Conservation (phyloP, 1,284 basidiomycete genomes). For the Moniliophthora roreri region DNA sequence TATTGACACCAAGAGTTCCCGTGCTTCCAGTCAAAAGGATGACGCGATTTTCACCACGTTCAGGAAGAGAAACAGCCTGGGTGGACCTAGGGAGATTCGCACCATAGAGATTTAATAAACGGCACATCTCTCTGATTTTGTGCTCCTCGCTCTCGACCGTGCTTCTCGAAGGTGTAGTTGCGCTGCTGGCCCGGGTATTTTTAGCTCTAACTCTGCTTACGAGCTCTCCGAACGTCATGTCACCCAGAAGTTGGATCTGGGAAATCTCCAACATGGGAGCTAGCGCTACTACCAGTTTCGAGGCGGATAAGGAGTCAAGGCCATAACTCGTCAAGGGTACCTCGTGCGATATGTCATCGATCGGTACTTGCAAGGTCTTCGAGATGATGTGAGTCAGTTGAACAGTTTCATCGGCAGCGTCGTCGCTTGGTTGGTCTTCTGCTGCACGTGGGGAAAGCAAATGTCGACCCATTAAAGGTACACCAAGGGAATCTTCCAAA, state of each 20-base stretch:
- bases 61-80: too few relatives aligned
- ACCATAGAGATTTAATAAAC: too few relatives aligned
- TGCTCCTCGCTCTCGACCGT: neutral
- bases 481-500: neutral
- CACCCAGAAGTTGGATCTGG: conserved; percentile 12
- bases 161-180: neutral
- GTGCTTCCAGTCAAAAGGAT: neutral
- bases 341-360: conserved; percentile 1
- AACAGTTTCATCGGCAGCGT: neutral
- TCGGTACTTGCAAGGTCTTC: conserved; percentile 1
- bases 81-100: too few relatives aligned
- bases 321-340: conserved; percentile 13
- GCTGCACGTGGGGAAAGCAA: neutral
- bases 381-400: neutral
- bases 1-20: neutral
- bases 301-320: conserved; percentile 10
- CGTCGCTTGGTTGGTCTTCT: neutral
- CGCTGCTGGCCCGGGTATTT: too few relatives aligned
- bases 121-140: neutral
- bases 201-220: too few relatives aligned
- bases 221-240: conserved; percentile 7
- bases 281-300: conserved; percentile 1
- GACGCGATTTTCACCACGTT: too few relatives aligned
- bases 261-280: neutral
- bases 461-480: neutral